Base-by-base conservation (phyloP, 306 rosid species). In the Quercus cerris region DNA sequence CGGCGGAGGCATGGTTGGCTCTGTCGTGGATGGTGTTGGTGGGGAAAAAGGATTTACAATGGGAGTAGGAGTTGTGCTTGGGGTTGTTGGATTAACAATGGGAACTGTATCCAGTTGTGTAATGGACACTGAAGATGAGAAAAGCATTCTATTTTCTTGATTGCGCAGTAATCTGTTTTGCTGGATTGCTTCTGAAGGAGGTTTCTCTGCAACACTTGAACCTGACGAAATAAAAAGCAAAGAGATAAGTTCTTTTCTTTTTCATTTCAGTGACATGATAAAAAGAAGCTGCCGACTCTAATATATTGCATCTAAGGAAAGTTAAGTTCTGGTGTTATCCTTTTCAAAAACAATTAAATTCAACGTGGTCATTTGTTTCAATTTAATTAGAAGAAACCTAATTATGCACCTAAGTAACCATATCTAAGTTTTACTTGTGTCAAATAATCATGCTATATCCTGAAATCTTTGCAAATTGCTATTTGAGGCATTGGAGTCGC, bases 81-180 rank as follows among this genome's bases (percentile, higher is more conserved):
- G 93, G 67, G 88, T 89, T 69, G 93, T 84, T 33, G 99, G 99
- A 79, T 93, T 96, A 18, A 96, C 84, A 4, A 82, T 52, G 30
- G 98, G 97, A 79, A 88, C 83, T 2, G 86, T 62, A 79, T 89
- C 97, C 64, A 81, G 68, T 80, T 89, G 85, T 22, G 85, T 54
- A 9, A 75, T 70, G 49, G 67, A 80, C 79, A 81, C 81, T 33
- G 86, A 85, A 80, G 90, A 77, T 72, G 97, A 81, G 80, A 86
- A 81, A 62, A 72, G 78, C 75, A 83, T 76, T 73, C 46, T 77
- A 23, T 88, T 81, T 77, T 88, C 91, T 77, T 89, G 83, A 75
- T 68, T 77, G 76, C 80, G 70, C 25, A 62, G 54, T 79, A 49
- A 68, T 77, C 25, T 80, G 61, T 78, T 67, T 46, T 30, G 66